Conservation (phyloP, 176 grass and related monocot genomes). For the Lolium multiflorum region DNA sequence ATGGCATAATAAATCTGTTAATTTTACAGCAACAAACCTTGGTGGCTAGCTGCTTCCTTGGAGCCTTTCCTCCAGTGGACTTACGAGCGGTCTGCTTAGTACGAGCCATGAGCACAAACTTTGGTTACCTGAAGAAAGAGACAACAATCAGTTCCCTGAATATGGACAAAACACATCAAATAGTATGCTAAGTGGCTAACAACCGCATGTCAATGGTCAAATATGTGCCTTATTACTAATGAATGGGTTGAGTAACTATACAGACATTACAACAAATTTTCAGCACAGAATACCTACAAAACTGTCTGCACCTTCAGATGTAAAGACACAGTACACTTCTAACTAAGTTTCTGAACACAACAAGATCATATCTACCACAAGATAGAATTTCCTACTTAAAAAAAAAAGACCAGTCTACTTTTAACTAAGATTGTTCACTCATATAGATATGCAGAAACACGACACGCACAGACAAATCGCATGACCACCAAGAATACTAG, state of each 20-base stretch:
- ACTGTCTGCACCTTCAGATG: not conserved
- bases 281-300: not conserved
- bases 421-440: not conserved
- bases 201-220: not conserved
- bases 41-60: slow-evolving; percentile 71
- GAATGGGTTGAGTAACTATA: not conserved
- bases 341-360: not conserved
- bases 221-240: not conserved
- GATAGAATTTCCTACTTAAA: too few species aligned
- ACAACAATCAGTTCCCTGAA: not conserved
- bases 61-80: slow-evolving; percentile 69
- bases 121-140: slow-evolving; percentile 20
- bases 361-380: not conserved
- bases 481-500: not conserved
- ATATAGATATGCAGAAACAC: not conserved
- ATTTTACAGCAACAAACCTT: slow-evolving; percentile 51
- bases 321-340: not conserved
- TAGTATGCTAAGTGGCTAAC: not conserved
- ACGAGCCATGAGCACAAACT: slow-evolving; percentile 57
- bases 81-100: slow-evolving; percentile 77
- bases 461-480: not conserved
- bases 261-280: not conserved
- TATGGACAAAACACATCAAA: not conserved
- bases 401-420: too few species aligned
- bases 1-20: not conserved